phyloP scores from a whole-genome alignment of 768 basidiomycete genomes.

The Russula griseocarnosa region DNA sequence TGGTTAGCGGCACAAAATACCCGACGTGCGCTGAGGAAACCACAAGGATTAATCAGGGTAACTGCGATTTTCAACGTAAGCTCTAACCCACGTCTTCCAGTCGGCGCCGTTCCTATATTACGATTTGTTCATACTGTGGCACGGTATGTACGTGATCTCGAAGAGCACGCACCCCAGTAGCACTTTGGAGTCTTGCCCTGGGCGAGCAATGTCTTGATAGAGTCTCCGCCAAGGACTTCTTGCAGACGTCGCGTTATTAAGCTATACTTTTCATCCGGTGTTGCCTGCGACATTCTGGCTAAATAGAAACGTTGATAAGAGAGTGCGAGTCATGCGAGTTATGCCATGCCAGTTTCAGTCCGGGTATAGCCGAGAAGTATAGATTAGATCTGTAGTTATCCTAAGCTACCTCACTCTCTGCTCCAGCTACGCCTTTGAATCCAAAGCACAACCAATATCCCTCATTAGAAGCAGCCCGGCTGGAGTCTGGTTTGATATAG shows the following conservation, averaged over 20 bases:
- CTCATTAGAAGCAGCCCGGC: conserved; percentile 73
- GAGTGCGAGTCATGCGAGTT: background rate
- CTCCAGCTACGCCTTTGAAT: conserved; percentile 37
- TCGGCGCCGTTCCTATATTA: conserved; percentile 78
- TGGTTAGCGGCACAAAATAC: conserved; percentile 91
- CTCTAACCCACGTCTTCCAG: conserved; percentile 76
- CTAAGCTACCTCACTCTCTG: background rate
- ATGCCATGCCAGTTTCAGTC: background rate
- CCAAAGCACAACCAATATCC: conserved; percentile 85
- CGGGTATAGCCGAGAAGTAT: conserved; percentile 18
- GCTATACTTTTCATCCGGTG: conserved; percentile 53
- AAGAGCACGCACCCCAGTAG: conserved; percentile 80
- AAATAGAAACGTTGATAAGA: background rate
- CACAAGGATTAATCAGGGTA: conserved; percentile 1
- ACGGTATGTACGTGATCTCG: conserved; percentile 2
- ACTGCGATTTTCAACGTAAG: background rate
- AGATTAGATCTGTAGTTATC: background rate
- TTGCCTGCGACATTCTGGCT: conserved; percentile 12
- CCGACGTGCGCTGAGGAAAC: conserved; percentile 78
- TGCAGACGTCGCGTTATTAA: conserved; percentile 82
- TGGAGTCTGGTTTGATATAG: conserved; percentile 77
- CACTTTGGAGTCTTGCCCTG: conserved; percentile 75
- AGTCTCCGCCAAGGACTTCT: conserved; percentile 84
- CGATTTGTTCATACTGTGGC: background rate
- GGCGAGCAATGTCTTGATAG: conserved; percentile 72